Base-by-base conservation (phyloP, 2,329 filamentous ascomycete species). In the Podosphaera leucotricha region DNA sequence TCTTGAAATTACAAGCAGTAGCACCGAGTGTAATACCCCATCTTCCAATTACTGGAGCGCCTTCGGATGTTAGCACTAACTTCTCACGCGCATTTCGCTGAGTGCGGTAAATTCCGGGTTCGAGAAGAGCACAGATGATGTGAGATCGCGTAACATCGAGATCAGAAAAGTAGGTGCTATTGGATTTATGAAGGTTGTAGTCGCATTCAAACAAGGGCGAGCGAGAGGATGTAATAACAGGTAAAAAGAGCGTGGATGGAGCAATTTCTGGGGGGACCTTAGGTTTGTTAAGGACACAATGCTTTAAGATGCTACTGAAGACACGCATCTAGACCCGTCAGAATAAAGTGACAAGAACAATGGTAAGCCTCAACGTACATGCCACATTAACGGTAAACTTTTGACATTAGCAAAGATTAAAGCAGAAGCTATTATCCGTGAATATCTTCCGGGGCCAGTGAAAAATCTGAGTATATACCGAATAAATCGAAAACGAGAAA, bases 111-210 rank as follows among this genome's bases (percentile, higher is more conserved):
- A 79, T 66, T 1, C 74, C 75, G 0, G 70, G 67, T 18, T 68
- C 70, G 44, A 78, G 64, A 2, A 86, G 63, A 50, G 76, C 72
- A 41, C 75, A 78, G 44, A 92, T 74, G 7, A 90, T 72, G 50
- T 92, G 81, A 0, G 80, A 80, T 46, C 90, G 80, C 35, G 79
- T 75, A 41, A 80, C 67, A 55, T 82, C 77, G 44, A 80, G 68
- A 55, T 81, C 77, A 38, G 68, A 64, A 56, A 80, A 81, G 59
- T 80, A 81, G 1, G 77, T 80, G 50, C 65, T 70, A 59, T 81
- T 81, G 38, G 70, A 75, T 54, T 81, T 81, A 62, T 81, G 77
- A 44, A 80, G 53, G 58, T 82, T 82, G 63, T 80, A 80, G 57
- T 83, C 78, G 52, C 66, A 76, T 60, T 83, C 78, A 44, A 68